Evolutionary conservation across 305 asterid species (phyloP), one percentile per base, ranked within the genome.

Genomic region (Caryopteris hybrid): DNA sequence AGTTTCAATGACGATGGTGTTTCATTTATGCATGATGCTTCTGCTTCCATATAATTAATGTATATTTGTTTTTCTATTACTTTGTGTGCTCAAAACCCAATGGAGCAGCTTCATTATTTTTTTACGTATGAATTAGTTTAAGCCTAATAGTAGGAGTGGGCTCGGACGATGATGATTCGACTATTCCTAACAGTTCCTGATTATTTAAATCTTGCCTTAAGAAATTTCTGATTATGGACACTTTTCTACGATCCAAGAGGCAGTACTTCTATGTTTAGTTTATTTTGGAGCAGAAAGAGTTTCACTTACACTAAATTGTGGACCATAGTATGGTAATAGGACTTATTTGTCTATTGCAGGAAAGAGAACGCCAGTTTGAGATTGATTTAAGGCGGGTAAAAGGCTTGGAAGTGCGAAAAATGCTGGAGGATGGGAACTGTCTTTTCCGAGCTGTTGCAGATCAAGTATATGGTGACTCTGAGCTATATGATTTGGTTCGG

Each of bases 381-480:
- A 79, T 86, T 69, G 97, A 92, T 61, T 69, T 95, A 68, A 85
- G 96, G 75, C 90, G 97, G 62, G 90, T 73, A 51, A 88, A 86
- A 87, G 94, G 98, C 64, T 78, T 89, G 74, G 98, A 95, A 81
- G 96, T 95, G 69, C 89, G 86, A 75, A 95, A 82, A 82, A 95
- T 95, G 99, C 62, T 84, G 38, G 96, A 88, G 82, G 99, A 95
- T 60, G 99, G 99, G 54, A 95, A 95, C 80, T 95, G 99, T 71
- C 95, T 95, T 61, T 95, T 95, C 61, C 95, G 99, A 70, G 98
- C 99, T 76, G 99, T 95, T 81, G 97, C 97, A 21, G 95, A 95
- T 84, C 98, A 88, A 86, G 99, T 95, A 38, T 92, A 95, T 85
- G 99, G 99, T 20, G 99, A 95, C 77, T 89, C 97, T 64, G 97